These are phyloP conservation scores for Plantago major DNA, from an alignment of 257 asterid genomes.

Conservation along the genomic window DNA sequence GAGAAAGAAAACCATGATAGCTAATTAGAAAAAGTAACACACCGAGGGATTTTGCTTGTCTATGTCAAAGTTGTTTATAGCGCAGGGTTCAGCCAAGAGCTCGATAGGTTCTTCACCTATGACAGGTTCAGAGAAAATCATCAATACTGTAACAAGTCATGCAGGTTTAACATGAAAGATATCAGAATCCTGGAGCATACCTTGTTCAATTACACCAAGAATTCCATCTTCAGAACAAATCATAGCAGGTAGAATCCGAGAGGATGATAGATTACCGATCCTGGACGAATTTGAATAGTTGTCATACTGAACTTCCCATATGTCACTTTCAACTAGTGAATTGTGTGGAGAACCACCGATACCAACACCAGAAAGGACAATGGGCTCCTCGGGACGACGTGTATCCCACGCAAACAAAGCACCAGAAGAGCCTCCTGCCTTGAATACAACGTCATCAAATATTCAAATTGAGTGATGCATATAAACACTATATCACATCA, in stretches of 20 bases:
- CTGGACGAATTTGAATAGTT: constrained; percentile 61
- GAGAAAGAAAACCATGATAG: background rate
- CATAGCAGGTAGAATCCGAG: constrained; percentile 81
- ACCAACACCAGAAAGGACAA: constrained; percentile 55
- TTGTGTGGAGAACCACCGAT: constrained; percentile 31
- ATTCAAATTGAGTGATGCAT: background rate
- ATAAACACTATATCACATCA: background rate
- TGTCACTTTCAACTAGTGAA: constrained; percentile 69
- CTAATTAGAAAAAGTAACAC: constrained; percentile 17
- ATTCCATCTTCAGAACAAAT: constrained; percentile 95
- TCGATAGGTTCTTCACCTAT: constrained; percentile 74
- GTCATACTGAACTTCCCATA: constrained; percentile 94
- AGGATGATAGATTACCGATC: constrained; percentile 43
- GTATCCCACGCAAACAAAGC: constrained; percentile 93
- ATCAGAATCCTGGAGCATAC: constrained; percentile 31
- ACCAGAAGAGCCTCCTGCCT: constrained; percentile 99
- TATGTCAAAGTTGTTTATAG: constrained; percentile 90
- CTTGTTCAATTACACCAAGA: constrained; percentile 78
- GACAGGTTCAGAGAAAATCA: constrained; percentile 1
- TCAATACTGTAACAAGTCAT: background rate
- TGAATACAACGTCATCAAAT: constrained; percentile 24
- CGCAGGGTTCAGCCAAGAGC: constrained; percentile 86
- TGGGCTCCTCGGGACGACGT: constrained; percentile 72
- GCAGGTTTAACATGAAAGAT: background rate
- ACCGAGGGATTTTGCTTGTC: constrained; percentile 80